Base-by-base conservation (phyloP, 495 filamentous ascomycete genomes). In the Neurospora sp. region DNA sequence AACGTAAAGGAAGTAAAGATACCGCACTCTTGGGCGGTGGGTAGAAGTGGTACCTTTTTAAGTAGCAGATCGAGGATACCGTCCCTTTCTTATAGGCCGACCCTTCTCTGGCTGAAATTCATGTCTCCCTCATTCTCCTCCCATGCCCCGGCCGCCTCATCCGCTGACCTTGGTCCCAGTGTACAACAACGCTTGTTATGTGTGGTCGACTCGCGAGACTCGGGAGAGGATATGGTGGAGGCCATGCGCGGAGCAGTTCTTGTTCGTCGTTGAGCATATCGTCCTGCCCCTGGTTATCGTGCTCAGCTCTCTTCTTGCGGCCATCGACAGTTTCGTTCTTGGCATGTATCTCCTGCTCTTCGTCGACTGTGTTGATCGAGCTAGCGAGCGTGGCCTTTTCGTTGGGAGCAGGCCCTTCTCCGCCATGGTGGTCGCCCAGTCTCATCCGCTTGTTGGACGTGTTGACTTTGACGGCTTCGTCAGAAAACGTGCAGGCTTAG, bases 251-350 rank as follows among this genome's bases (percentile, higher is more conserved):
- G 45, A 53, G n/a, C 4, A 53, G n/a, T 53, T 48, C 0, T 48
- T 20, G 1, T 22, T 22, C 9, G n/a, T 22, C 45, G 10, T 4
- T 10, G 8, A 48, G 8, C n/a, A 48, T 10, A 48, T 20, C 3
- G 17, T 20, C 3, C n/a, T 20, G 44, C 17, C 8, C n/a, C n/a
- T 9, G 17, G 42, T 22, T 48, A 5, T 2, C 45, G 0, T 53
- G 4, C 8, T 53, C 4, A 4, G 45, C 4, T 22, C n/a, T 53
- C 45, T 10, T 22, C n/a, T 3, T 0, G 7, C 8, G 7, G 42
- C 17, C 2, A 20, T n/a, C 0, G n/a, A 5, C 4, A 22, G n/a
- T 1, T 10, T 53, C 20, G 4, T 10, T 2, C 1, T 4, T 10
- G 9, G 9, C n/a, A 22, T 53, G 4, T 10, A 22, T 0, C n/a